Conservation (phyloP, 495 filamentous ascomycete species). For the Rostrohypoxylon terebratum region DNA sequence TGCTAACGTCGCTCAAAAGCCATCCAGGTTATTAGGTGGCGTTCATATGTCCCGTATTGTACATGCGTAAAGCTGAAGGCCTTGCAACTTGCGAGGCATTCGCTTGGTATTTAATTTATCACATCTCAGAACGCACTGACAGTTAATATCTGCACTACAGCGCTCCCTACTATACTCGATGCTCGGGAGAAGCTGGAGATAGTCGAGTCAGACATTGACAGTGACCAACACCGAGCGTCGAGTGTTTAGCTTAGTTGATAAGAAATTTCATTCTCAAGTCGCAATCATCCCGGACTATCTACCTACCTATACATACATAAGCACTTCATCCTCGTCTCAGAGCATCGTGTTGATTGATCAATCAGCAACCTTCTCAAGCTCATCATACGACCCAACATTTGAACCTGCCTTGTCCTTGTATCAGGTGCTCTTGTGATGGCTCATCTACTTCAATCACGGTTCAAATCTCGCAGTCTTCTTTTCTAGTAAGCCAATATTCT, state of each 20-base stretch:
- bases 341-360: not conserved
- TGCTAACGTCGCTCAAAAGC: conserved; percentile 4
- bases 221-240: conserved; percentile 10
- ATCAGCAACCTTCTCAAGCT: conserved; percentile 4
- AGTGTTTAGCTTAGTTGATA: conserved; percentile 1
- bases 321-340: conserved; percentile 1
- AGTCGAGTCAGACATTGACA: conserved; percentile 14
- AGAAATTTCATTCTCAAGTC: not conserved
- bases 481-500: conserved; percentile 18
- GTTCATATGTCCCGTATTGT: not conserved
- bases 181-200: conserved; percentile 1
- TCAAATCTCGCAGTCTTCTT: not conserved
- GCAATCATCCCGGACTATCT: not conserved
- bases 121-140: conserved; percentile 40
- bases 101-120: conserved; percentile 30
- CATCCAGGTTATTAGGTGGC: conserved; percentile 7
- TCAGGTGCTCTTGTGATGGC: conserved; percentile 1
- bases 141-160: conserved; percentile 19
- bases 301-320: too few species aligned
- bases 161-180: conserved; percentile 12
- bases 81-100: conserved; percentile 25
- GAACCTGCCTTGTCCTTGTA: conserved; percentile 8
- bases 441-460: not conserved
- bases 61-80: conserved; percentile 20
- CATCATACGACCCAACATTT: conserved; percentile 8